These are phyloP conservation scores for Acer negundo DNA, from an alignment of 345 rosid species.

Conservation along the genomic window DNA sequence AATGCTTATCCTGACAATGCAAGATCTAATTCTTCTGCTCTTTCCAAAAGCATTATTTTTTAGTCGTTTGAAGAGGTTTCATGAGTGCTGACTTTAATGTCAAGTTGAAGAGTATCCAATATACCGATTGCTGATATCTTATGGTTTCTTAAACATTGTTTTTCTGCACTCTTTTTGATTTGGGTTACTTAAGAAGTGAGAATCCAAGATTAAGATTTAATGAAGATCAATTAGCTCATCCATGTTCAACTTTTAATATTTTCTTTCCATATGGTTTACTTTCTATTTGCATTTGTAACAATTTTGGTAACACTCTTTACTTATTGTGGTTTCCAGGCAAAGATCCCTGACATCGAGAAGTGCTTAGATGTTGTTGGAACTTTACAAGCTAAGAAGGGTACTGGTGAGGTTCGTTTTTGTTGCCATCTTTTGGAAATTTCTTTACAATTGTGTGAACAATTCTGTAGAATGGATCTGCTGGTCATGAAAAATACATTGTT, in stretches of 20 bases:
- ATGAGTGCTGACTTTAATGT: neutral
- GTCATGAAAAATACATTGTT: neutral
- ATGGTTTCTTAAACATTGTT: neutral
- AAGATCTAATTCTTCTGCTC: neutral
- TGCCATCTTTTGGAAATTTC: neutral
- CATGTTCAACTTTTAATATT: neutral
- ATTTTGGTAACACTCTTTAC: slow-evolving; percentile 3
- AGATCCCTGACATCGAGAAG: slow-evolving; percentile 91
- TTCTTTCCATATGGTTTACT: neutral
- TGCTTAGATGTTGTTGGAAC: slow-evolving; percentile 86
- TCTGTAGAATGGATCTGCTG: neutral
- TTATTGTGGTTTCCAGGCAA: slow-evolving; percentile 54
- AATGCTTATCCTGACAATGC: neutral
- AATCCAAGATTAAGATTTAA: neutral
- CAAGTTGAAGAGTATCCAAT: neutral
- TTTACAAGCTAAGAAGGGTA: slow-evolving; percentile 76
- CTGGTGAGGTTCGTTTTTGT: slow-evolving; percentile 78
- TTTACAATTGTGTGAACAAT: neutral
- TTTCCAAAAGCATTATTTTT: neutral
- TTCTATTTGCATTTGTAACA: neutral
- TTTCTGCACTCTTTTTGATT: neutral
- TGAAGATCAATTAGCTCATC: neutral
- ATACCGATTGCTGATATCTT: neutral
- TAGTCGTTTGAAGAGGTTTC: too few relatives aligned
- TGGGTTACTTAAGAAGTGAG: neutral